Conservation (phyloP, 2,329 filamentous ascomycete species). For the Parafenestella ontariensis region DNA sequence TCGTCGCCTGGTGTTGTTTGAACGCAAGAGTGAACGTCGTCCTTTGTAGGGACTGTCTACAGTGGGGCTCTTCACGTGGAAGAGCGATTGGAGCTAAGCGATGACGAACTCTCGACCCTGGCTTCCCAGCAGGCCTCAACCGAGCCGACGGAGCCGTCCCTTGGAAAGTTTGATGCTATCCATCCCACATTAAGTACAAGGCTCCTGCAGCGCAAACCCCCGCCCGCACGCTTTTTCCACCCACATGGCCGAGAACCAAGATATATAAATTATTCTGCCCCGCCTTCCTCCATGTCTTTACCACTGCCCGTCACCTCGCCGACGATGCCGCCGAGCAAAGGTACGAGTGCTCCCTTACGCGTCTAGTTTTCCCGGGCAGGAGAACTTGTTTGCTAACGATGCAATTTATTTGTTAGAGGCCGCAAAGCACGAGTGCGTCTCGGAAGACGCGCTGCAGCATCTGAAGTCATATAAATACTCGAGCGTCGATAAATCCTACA, state of each 20-base stretch:
- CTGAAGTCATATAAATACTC: slow-evolving; percentile 98
- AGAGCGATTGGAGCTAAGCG: slow-evolving; percentile 12
- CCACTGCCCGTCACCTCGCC: slow-evolving; percentile 46
- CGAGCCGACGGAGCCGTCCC: slow-evolving; percentile 26
- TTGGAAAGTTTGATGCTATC: slow-evolving; percentile 20
- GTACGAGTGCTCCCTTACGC: slow-evolving; percentile 21
- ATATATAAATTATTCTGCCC: slow-evolving; percentile 33
- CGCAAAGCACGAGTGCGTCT: slow-evolving; percentile 75
- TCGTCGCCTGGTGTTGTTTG: not conserved
- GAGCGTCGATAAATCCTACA: slow-evolving; percentile 91
- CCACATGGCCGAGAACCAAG: slow-evolving; percentile 22
- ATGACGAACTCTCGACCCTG: slow-evolving; percentile 16
- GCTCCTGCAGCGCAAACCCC: slow-evolving; percentile 19
- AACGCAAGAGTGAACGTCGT: not conserved
- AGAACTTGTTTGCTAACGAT: slow-evolving; percentile 17
- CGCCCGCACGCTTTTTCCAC: slow-evolving; percentile 10
- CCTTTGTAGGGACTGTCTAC: not conserved
- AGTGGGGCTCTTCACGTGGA: slow-evolving; percentile 16
- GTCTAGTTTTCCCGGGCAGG: not conserved
- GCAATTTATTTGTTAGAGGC: slow-evolving; percentile 52
- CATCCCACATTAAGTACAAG: slow-evolving; percentile 20
- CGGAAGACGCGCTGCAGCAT: slow-evolving; percentile 88
- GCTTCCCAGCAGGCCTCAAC: slow-evolving; percentile 9
- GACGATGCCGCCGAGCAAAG: slow-evolving; percentile 49
- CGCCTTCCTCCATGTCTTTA: slow-evolving; percentile 44